Base-by-base conservation (phyloP, 139 green algal species). In the Chlamydomonas asymmetrica region DNA sequence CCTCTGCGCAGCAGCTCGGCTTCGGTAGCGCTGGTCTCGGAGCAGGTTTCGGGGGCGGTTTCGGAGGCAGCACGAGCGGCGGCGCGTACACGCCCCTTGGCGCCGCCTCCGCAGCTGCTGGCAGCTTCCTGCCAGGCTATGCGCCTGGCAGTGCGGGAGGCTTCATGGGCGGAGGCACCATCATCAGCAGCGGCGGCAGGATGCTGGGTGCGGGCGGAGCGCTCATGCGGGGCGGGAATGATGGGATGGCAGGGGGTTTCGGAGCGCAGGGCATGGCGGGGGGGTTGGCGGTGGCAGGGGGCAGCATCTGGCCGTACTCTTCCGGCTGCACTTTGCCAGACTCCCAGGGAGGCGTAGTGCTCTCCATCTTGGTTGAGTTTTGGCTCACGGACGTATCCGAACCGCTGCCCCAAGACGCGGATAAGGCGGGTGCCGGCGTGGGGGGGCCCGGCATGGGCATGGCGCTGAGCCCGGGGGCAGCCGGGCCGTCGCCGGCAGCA, bases 331-430 rank as follows among this genome's bases (percentile, higher is more conserved):
- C 37, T 20, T 49, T 38, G 50, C 32, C 50, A 18, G 64, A 73
- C 57, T 65, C 70, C 23, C 48, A 71, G 7, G 78, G 85, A 6
- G 69, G 87, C 20, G 35, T 90, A 25, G 60, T 93, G 52, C 78
- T 91, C 50, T 87, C 75, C 48, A 76, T 91, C 45, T 79, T 96
- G 39, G 31, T 93, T 1, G 91, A 96, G 84, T 95, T 93, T 49
- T 96, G 90, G 91, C 73, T 94, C 49, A 92, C 87, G 25, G 91
- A 95, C 48, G 65, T 82, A 3, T 82, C 90, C 27, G 84, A 93
- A 62, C 88, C 88, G 7, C 61, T 94, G 54, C 85, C 88, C 9
- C 25, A 54, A 35, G 75, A 78, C 8, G 59, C 32, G 13, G 62
- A 64, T 13, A 22, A 27, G 2, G 57, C 61, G 39, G 52, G 63